Percentiles rank a stretch among this genome's conserved stretches.
Evolutionary conservation across 371 early-diverging fungal genomes (phyloP).

Genomic region (Mortierella sp.): DNA sequence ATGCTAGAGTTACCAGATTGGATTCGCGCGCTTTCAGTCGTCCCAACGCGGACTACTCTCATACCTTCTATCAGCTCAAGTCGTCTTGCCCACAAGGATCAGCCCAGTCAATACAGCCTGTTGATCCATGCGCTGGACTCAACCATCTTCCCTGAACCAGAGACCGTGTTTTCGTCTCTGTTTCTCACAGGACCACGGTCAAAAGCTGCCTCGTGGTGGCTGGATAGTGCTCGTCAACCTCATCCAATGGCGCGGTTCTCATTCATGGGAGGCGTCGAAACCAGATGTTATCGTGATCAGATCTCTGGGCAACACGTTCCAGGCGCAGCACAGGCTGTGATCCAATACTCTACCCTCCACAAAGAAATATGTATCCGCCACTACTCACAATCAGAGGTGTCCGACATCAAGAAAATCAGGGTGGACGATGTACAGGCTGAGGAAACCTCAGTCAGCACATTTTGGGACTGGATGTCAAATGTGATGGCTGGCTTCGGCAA

Average conservation of each 20-base stretch:
- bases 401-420: slow-evolving; percentile 18
- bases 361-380: slow-evolving; percentile 29
- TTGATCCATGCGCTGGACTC: slow-evolving; percentile 45
- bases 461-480: slow-evolving; percentile 61
- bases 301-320: slow-evolving; percentile 19
- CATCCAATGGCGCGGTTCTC: slow-evolving; percentile 55
- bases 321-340: slow-evolving; percentile 62
- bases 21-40: slow-evolving; percentile 29
- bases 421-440: slow-evolving; percentile 1
- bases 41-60: slow-evolving; percentile 17
- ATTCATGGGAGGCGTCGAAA: slow-evolving; percentile 48
- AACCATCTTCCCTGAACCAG: slow-evolving; percentile 44
- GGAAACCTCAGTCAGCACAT: slow-evolving; percentile 27
- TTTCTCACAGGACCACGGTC: slow-evolving; percentile 52
- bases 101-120: slow-evolving; percentile 27
- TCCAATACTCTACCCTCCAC: slow-evolving; percentile 46
- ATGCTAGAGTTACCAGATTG: slow-evolving; percentile 22
- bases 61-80: background rate
- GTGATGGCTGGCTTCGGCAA: slow-evolving; percentile 36
- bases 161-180: slow-evolving; percentile 43
- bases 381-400: background rate
- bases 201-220: slow-evolving; percentile 53
- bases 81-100: background rate
- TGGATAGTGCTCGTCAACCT: slow-evolving; percentile 55
- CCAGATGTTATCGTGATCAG: slow-evolving; percentile 14